phyloP scores from a whole-genome alignment of 768 basidiomycete genomes.

The Piloderma croceum region DNA sequence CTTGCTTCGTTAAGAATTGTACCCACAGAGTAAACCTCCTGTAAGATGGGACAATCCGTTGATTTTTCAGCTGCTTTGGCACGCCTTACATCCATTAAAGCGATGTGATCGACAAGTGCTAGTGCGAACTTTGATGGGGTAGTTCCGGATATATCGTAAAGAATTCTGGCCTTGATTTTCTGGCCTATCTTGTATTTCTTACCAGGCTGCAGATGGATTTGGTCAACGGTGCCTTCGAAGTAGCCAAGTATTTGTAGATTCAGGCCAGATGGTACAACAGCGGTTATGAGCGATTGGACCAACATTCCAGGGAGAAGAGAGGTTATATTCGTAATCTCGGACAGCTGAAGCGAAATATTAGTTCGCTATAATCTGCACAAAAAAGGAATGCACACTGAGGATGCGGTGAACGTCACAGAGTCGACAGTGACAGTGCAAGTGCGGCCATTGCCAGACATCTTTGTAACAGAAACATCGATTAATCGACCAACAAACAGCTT shows the following conservation, averaged over 20 bases:
- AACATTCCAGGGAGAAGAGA: slow-evolving; percentile 85
- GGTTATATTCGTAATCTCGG: slow-evolving; percentile 71
- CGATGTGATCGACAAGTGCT: slow-evolving; percentile 65
- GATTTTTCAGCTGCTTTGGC: slow-evolving; percentile 20
- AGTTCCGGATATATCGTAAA: slow-evolving; percentile 68
- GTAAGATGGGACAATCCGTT: slow-evolving; percentile 28
- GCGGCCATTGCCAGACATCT: slow-evolving; percentile 70
- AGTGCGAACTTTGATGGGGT: slow-evolving; percentile 83
- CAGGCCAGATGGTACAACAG: slow-evolving; percentile 65
- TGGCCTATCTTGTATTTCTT: slow-evolving; percentile 56
- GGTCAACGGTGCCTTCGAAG: slow-evolving; percentile 86
- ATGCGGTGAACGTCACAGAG: slow-evolving; percentile 39
- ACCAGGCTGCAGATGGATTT: slow-evolving; percentile 58
- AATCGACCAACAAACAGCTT: slow-evolving; percentile 61
- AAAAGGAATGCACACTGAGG: slow-evolving; percentile 41
- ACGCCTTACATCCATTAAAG: slow-evolving; percentile 44
- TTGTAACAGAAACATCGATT: slow-evolving; percentile 59
- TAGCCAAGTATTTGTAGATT: slow-evolving; percentile 88
- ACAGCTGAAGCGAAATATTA: slow-evolving; percentile 38
- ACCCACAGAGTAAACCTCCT: slow-evolving; percentile 68
- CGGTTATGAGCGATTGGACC: slow-evolving; percentile 78
- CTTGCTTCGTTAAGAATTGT: slow-evolving; percentile 65
- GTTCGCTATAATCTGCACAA: neutral
- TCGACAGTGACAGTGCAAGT: slow-evolving; percentile 67
- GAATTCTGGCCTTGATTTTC: slow-evolving; percentile 77